These are phyloP conservation scores for Gentiana dahurica DNA, from an alignment of 257 asterid species.

Conservation along the genomic window DNA sequence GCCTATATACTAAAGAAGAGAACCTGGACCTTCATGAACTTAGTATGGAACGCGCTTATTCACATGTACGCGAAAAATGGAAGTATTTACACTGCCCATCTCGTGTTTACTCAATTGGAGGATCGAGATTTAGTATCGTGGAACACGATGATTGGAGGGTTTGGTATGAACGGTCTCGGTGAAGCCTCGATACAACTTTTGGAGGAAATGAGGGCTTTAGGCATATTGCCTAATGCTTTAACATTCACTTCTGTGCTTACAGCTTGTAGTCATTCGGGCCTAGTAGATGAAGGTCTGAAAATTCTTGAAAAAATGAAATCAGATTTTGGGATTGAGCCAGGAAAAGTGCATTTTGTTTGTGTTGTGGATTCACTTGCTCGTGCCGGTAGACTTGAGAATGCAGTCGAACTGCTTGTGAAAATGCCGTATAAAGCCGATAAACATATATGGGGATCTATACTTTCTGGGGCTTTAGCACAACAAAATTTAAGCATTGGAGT, in stretches of 20 bases:
- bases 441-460: slow-evolving; percentile 32
- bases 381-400: slow-evolving; percentile 35
- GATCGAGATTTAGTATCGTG: slow-evolving; percentile 30
- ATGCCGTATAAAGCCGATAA: slow-evolving; percentile 23
- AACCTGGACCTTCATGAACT: slow-evolving; percentile 1
- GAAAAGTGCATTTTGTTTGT: slow-evolving; percentile 28
- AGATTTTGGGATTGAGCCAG: slow-evolving; percentile 18
- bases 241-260: slow-evolving; percentile 32
- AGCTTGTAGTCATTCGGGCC: slow-evolving; percentile 42
- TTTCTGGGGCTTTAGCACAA: slow-evolving; percentile 18
- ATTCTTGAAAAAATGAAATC: slow-evolving; percentile 20
- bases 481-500: slow-evolving; percentile 18
- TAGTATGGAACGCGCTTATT: slow-evolving; percentile 29
- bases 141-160: slow-evolving; percentile 40
- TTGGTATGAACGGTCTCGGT: slow-evolving; percentile 34
- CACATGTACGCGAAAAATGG: slow-evolving; percentile 37
- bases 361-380: slow-evolving; percentile 34
- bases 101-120: slow-evolving; percentile 20
- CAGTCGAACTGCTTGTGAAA: slow-evolving; percentile 16
- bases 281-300: slow-evolving; percentile 23
- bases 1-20: slow-evolving; percentile 14
- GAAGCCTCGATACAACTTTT: slow-evolving; percentile 22
- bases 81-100: slow-evolving; percentile 16
- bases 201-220: slow-evolving; percentile 21
- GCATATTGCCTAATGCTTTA: slow-evolving; percentile 20